Base-by-base conservation (phyloP, 768 basidiomycete genomes). In the Trametopsis cervina region DNA sequence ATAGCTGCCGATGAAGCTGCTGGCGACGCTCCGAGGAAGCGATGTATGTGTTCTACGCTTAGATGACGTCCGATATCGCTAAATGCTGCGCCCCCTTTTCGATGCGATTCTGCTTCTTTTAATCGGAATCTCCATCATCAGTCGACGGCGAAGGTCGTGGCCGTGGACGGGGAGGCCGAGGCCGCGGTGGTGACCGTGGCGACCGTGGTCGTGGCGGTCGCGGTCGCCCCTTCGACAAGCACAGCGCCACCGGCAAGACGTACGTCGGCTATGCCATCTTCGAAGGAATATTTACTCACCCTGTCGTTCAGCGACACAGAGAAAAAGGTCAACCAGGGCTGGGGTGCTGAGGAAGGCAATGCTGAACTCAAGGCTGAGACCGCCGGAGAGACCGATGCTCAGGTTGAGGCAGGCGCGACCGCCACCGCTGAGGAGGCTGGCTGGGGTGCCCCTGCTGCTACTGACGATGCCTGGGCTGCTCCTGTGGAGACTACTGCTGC, bases 311-410 rank as follows among this genome's bases (percentile, higher is more conserved):
- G 89, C 65, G 95, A 98, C 70, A 85, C 89, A 39, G 89, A 93
- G 57, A 98, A 97, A 78, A 91, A 90, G 73, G 70, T 94, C 59
- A 86, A 90, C 65, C 87, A 91, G 63, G 85, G 84, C 56, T 98
- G 95, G 95, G 95, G 95, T 55, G 89, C 87, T 36, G 90, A 93
- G 54, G 89, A 93, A 58, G 91, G 87, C 57, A 76, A 72, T 57
- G 66, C 85, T 33, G 95, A 97, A 68, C 76, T 90, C 60, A 83
- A 84, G 69, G 76, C 74, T 26, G 94, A 97, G 65, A 68, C 80
- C 51, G 83, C 78, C 23, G 95, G 85, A 46, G 76, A 68, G 40
- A 72, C 65, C 55, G 92, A 95, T 61, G 89, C 83, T 35, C 72
- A 69, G 20, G 74, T 65, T 20, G 86, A 88, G 60, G 69, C 63